Percentiles rank a stretch among this genome's conserved stretches.
These are phyloP conservation scores for Fusarium xylarioides DNA, from an alignment of 2,329 filamentous ascomycete species.

Conservation along the genomic window DNA sequence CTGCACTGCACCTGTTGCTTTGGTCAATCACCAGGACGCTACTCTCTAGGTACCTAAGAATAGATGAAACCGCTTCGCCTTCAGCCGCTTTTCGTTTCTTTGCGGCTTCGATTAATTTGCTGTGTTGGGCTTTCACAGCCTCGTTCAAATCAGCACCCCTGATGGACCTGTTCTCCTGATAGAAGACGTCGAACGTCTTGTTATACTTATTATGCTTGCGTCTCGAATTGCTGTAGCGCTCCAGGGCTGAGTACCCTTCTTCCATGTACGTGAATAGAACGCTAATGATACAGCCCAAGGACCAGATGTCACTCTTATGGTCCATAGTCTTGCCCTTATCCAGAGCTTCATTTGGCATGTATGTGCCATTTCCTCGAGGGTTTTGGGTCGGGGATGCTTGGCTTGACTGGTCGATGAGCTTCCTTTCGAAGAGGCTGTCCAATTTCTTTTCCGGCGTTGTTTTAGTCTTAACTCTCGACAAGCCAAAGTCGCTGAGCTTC, in stretches of 20 bases:
- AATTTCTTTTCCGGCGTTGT: neutral
- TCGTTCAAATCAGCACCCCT: neutral
- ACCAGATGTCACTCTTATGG: neutral
- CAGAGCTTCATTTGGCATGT: neutral
- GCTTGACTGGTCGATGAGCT: neutral
- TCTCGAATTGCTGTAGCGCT: rapidly evolving
- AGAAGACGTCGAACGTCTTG: neutral
- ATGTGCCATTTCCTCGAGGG: neutral
- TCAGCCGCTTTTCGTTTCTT: neutral
- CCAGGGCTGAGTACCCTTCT: neutral
- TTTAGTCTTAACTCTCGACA: neutral
- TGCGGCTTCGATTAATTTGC: rapidly evolving
- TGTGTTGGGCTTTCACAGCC: neutral
- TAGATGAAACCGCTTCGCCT: rapidly evolving
- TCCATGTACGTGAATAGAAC: neutral
- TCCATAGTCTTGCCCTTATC: rapidly evolving
- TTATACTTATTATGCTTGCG: neutral
- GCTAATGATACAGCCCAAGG: neutral
- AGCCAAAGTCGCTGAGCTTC: neutral
- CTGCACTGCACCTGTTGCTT: neutral
- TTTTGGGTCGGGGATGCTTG: neutral
- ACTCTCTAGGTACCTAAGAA: neutral
- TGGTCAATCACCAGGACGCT: neutral
- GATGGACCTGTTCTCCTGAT: neutral
- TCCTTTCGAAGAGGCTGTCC: neutral